These are phyloP conservation scores for Termitomyces sp. DNA, from an alignment of 768 basidiomycete species.

Conservation along the genomic window DNA sequence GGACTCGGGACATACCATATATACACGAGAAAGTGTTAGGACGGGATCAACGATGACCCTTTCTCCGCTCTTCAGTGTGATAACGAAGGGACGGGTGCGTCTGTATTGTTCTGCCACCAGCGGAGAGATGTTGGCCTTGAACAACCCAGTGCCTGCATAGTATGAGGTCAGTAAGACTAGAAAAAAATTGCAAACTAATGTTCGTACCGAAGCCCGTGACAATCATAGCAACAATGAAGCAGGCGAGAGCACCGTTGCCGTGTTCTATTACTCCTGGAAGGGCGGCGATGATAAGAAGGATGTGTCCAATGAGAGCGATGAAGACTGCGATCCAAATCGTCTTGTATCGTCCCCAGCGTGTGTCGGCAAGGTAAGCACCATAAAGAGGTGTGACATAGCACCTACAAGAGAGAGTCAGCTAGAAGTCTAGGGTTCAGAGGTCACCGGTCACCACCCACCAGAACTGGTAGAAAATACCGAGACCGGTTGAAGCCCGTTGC, in stretches of 20 bases:
- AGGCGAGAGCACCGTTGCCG: background rate
- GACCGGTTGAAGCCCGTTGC: constrained; percentile 55
- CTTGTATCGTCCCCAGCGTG: constrained; percentile 75
- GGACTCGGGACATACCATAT: constrained; percentile 49
- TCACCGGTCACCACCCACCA: constrained; percentile 47
- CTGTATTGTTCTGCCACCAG: constrained; percentile 75
- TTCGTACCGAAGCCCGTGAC: constrained; percentile 47
- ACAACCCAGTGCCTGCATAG: constrained; percentile 56
- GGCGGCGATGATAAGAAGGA: constrained; percentile 59
- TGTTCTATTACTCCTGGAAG: constrained; percentile 47
- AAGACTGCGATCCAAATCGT: constrained; percentile 60
- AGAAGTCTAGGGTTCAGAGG: background rate
- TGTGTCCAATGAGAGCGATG: constrained; percentile 60
- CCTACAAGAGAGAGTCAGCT: constrained; percentile 31
- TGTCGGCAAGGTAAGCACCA: constrained; percentile 72
- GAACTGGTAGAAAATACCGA: constrained; percentile 68
- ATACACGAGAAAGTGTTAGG: constrained; percentile 63
- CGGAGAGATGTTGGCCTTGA: constrained; percentile 77
- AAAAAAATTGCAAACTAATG: background rate
- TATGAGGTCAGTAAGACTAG: background rate
- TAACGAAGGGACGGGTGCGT: constrained; percentile 49
- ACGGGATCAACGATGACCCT: constrained; percentile 50
- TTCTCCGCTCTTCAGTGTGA: constrained; percentile 50
- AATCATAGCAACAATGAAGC: constrained; percentile 46
- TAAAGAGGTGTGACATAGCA: constrained; percentile 62